These are phyloP conservation scores for Hypoxylon perforatum DNA, from an alignment of 495 filamentous ascomycete genomes.

Conservation along the genomic window DNA sequence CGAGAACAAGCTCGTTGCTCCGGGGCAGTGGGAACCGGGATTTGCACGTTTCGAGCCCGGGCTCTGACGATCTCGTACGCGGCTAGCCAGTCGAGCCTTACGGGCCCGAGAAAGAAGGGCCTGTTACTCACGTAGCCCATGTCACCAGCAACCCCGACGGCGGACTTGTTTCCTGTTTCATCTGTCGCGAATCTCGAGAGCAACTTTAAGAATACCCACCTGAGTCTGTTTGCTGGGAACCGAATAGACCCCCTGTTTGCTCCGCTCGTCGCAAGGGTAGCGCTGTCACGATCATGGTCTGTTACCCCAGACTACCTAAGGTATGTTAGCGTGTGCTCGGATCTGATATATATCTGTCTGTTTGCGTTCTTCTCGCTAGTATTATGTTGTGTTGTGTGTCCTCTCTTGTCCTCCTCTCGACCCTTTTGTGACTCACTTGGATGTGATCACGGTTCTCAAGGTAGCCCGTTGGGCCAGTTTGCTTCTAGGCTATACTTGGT, in stretches of 20 bases:
- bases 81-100: constrained; percentile 6
- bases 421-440: background rate
- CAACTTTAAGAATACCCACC: background rate
- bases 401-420: background rate
- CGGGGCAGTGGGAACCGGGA: background rate
- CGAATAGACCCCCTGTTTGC: constrained; percentile 16
- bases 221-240: constrained; percentile 9
- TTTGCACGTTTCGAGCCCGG: background rate
- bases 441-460: constrained; percentile 21
- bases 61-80: constrained; percentile 3
- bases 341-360: constrained; percentile 13
- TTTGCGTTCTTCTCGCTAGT: background rate
- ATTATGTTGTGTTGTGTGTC: background rate
- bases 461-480: constrained; percentile 30
- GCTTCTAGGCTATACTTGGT: background rate
- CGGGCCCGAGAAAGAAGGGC: background rate
- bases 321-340: no score
- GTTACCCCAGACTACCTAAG: constrained; percentile 14
- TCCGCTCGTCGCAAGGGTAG: background rate
- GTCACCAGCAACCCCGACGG: no score
- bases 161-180: constrained; percentile 21
- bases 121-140: no score
- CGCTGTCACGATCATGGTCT: constrained; percentile 1
- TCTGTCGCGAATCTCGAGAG: constrained; percentile 14
- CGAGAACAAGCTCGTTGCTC: constrained; percentile 11